phyloP scores from a whole-genome alignment of 257 asterid genomes.

The Nicotiana knightiana region DNA sequence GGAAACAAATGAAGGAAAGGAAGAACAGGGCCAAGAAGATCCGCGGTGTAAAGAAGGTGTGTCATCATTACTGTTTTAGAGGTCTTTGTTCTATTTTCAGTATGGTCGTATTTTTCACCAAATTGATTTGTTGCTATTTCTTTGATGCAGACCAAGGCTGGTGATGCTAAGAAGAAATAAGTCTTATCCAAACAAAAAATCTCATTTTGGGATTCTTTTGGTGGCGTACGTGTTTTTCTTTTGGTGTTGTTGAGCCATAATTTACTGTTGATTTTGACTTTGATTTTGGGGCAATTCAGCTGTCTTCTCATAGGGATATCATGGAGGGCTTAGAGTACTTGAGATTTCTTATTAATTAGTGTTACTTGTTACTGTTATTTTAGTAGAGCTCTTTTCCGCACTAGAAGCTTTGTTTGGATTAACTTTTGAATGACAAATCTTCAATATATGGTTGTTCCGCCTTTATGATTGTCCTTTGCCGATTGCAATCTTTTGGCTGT shows the following conservation, averaged over 20 bases:
- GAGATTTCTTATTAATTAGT: not conserved
- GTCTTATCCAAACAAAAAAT: not conserved
- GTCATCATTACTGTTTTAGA: not conserved
- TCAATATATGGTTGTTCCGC: too few relatives aligned
- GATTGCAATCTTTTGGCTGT: too few relatives aligned
- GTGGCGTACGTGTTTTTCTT: not conserved
- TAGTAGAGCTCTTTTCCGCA: not conserved
- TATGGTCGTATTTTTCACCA: not conserved
- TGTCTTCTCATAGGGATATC: not conserved
- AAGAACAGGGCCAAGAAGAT: conserved; percentile 16
- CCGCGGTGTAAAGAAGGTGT: conserved; percentile 14
- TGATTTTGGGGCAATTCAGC: not conserved
- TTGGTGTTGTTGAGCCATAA: not conserved
- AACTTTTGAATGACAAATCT: not conserved
- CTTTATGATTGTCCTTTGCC: too few relatives aligned
- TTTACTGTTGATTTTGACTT: not conserved
- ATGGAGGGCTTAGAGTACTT: not conserved
- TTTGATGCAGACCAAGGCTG: conserved; percentile 20
- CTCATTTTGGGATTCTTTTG: not conserved
- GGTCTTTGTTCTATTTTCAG: not conserved
- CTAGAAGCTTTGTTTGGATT: not conserved
- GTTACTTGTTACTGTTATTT: not conserved
- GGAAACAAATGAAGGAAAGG: conserved; percentile 16
- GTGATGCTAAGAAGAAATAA: conserved; percentile 21
- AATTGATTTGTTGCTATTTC: not conserved